phyloP scores from a whole-genome alignment of 177 flowering plant species.

The Telopea speciosissima region DNA sequence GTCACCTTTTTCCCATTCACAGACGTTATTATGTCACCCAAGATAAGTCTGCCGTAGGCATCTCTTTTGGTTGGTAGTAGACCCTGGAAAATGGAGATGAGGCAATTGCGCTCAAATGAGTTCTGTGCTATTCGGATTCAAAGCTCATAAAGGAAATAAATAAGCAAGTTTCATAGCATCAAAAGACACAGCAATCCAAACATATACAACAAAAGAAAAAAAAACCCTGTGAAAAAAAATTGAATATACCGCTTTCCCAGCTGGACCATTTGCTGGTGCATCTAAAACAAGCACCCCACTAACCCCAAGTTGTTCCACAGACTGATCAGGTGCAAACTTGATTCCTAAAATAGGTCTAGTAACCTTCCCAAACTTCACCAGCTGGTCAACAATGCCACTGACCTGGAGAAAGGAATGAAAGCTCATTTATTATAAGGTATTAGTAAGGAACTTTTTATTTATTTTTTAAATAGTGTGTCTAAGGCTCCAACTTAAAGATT shows the following conservation, averaged over 20 bases:
- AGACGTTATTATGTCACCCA: slow-evolving; percentile 93
- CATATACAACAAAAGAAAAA: neutral
- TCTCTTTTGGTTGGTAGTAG: slow-evolving; percentile 85
- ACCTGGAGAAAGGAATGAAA: slow-evolving; percentile 41
- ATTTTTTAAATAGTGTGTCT: neutral
- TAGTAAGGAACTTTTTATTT: neutral
- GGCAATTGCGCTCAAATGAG: neutral
- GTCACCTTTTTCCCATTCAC: slow-evolving; percentile 84
- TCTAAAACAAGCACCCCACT: slow-evolving; percentile 95
- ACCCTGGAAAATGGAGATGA: slow-evolving; percentile 46
- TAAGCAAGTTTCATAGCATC: too few relatives aligned
- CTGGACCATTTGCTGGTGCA: slow-evolving; percentile 93
- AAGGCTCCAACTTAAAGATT: neutral
- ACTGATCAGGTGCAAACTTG: slow-evolving; percentile 97
- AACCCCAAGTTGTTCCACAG: slow-evolving; percentile 93
- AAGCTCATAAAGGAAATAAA: neutral
- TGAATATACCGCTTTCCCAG: slow-evolving; percentile 84
- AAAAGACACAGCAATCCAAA: neutral
- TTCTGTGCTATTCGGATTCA: neutral
- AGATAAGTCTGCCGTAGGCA: slow-evolving; percentile 77
- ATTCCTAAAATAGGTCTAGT: slow-evolving; percentile 93
- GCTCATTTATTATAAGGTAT: neutral
- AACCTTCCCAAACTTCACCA: slow-evolving; percentile 87
- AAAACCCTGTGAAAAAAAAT: neutral
- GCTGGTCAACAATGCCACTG: slow-evolving; percentile 85